Evolutionary conservation across 768 basidiomycete species (phyloP).

Genomic region (Pholiota molesta): DNA sequence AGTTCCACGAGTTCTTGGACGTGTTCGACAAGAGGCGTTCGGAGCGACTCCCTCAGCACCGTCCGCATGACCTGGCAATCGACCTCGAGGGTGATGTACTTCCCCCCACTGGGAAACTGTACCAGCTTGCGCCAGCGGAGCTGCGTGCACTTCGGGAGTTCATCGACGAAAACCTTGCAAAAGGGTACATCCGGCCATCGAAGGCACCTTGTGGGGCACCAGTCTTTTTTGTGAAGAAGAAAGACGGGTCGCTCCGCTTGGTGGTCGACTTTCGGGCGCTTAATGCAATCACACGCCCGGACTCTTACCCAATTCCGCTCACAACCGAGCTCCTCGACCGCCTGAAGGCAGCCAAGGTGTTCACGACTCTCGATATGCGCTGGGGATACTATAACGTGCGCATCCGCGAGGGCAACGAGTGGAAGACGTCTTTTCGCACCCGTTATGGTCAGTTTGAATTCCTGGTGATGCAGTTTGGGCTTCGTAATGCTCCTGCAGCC

Average conservation of each 20-base stretch:
- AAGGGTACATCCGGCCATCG: slow-evolving; percentile 38
- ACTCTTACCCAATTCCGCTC: slow-evolving; percentile 34
- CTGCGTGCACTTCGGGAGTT: no score
- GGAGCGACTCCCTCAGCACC: no score
- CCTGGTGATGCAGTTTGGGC: slow-evolving; percentile 43
- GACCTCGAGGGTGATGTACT: no score
- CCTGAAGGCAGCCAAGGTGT: slow-evolving; percentile 23
- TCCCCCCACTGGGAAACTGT: no score
- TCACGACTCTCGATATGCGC: slow-evolving; percentile 37
- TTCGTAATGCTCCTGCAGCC: slow-evolving; percentile 41
- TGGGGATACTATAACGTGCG: slow-evolving; percentile 15
- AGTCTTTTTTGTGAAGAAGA: slow-evolving; percentile 36
- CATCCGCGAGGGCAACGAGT: slow-evolving; percentile 36
- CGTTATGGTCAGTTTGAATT: slow-evolving; percentile 38
- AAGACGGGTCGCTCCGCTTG: slow-evolving; percentile 35
- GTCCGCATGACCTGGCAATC: no score
- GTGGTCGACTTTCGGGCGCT: slow-evolving; percentile 34
- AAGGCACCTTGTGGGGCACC: slow-evolving; percentile 33
- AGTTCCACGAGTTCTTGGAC: no score
- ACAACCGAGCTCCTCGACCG: slow-evolving; percentile 29
- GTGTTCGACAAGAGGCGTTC: no score
- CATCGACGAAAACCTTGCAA: slow-evolving; percentile 16
- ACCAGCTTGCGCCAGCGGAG: no score
- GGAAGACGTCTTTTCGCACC: slow-evolving; percentile 47
- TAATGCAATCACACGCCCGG: slow-evolving; percentile 23